These are phyloP conservation scores for Parietaria judaica DNA, from an alignment of 306 rosid species.

Conservation along the genomic window DNA sequence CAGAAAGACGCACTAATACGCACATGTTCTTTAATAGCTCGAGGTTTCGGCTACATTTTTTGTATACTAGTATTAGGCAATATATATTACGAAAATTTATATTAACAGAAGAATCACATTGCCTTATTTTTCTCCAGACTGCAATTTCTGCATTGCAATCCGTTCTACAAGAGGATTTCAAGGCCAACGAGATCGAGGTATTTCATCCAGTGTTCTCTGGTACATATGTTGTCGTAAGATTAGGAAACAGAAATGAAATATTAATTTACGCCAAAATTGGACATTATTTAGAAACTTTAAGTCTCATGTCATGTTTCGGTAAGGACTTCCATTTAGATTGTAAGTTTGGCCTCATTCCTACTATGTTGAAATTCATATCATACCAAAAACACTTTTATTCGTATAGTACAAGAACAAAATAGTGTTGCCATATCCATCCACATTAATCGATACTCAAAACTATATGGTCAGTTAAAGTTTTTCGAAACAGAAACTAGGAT, in stretches of 20 bases:
- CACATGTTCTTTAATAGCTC: no score
- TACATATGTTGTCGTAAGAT: not conserved
- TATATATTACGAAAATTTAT: not conserved
- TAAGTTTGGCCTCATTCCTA: not conserved
- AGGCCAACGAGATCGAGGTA: conserved; percentile 98
- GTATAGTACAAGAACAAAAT: no score
- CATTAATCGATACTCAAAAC: no score
- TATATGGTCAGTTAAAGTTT: no score
- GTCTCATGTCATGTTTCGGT: not conserved
- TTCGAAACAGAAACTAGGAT: no score
- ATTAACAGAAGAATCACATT: not conserved
- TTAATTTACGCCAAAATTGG: not conserved
- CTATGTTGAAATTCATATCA: not conserved
- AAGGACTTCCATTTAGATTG: not conserved
- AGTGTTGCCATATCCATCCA: no score
- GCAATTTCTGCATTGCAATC: conserved; percentile 96
- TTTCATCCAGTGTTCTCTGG: not conserved
- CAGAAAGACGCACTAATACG: not conserved
- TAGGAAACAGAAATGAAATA: not conserved
- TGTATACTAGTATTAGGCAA: no score
- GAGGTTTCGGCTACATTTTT: no score
- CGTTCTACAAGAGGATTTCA: conserved; percentile 97
- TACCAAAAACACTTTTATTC: not conserved
- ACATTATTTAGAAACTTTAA: not conserved
- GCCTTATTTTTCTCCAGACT: conserved; percentile 43